Evolutionary conservation across 2,329 filamentous ascomycete genomes (phyloP), one percentile per base, ranked within the genome.

Genomic region (Chrysosporium queenslandicum): DNA sequence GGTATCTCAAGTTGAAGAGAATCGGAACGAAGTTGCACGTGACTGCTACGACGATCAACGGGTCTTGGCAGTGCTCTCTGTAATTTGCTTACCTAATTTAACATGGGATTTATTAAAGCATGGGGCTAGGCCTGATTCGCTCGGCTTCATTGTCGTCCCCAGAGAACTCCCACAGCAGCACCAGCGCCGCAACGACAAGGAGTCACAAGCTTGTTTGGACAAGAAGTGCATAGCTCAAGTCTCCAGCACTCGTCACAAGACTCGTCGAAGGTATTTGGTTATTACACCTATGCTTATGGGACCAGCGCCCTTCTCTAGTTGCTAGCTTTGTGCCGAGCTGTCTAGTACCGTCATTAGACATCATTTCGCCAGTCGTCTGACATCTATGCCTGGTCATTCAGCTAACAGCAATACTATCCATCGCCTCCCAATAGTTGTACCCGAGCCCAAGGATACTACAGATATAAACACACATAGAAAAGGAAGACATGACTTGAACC

Each of bases 401-500:
- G 21, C n/a, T 14, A 23, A 47, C 20, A 18, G 45, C 18, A n/a
- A 16, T 25, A n/a, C 27, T 16, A n/a, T n/a, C n/a, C 32, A 27
- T 9, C 45, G 4, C 32, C 11, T 37, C 45, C 30, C 9, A n/a
- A 18, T 8, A 11, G 30, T 27, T 29, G 40, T 43, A 4, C 20
- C 30, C 37, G 7, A 27, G 20, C 16, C 20, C 12, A n/a, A 18
- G 21, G n/a, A 16, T 37, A 20, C 20, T 27, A 14, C 30, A 47
- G 20, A 37, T n/a, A 27, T 27, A 4, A 43, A 18, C 23, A 30
- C 34, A 7, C 4, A 40, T 48, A n/a, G 12, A 16, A 14, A 37
- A 42, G 2, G 36, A 50, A 32, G 47, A 41, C 16, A 50, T 50
- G 47, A 21, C 32, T n/a, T 50, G 23, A 30, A 42, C 8, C 3